A percentile compares a stretch with the other conserved stretches of the same genome.
These are phyloP conservation scores for Macrocybe gigantea DNA, from an alignment of 768 basidiomycete genomes.

Conservation along the genomic window DNA sequence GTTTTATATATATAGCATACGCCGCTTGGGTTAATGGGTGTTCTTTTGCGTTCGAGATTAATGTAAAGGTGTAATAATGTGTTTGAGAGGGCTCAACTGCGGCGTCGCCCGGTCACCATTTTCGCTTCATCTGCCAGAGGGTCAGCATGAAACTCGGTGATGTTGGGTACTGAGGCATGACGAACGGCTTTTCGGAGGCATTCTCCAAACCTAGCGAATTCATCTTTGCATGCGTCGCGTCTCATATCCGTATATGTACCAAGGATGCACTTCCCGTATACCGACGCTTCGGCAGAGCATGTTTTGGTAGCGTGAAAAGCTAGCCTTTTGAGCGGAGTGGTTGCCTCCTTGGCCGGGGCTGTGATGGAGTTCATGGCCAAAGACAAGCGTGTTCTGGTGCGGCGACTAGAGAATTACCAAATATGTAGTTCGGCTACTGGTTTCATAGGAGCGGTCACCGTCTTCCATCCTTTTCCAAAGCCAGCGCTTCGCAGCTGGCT, in stretches of 20 bases:
- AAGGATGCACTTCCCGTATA: conserved; percentile 87
- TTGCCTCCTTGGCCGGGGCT: conserved; percentile 21
- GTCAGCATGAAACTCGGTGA: not conserved
- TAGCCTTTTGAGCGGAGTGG: conserved; percentile 53
- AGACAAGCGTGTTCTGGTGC: too few relatives aligned
- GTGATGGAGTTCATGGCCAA: conserved; percentile 17
- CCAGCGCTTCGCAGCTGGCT: not conserved
- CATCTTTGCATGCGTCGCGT: conserved; percentile 77
- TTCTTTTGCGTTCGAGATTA: too few relatives aligned
- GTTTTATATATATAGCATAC: too few relatives aligned
- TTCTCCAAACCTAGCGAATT: conserved; percentile 78
- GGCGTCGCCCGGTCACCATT: conserved; percentile 17
- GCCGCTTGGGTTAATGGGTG: too few relatives aligned
- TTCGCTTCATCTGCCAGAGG: conserved; percentile 24
- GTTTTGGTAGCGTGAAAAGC: conserved; percentile 71
- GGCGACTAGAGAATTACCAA: too few relatives aligned
- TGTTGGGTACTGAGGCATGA: conserved; percentile 4
- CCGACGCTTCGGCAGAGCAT: conserved; percentile 64
- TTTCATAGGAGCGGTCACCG: too few relatives aligned
- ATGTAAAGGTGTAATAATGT: too few relatives aligned
- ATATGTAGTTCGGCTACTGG: too few relatives aligned
- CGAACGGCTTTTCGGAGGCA: conserved; percentile 79
- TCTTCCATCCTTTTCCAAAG: too few relatives aligned
- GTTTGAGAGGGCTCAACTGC: not conserved
- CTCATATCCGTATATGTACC: conserved; percentile 78